A percentile compares a stretch with the other conserved stretches of the same genome.
Conservation (phyloP, 768 basidiomycete genomes). For the Boletus coccyginus region DNA sequence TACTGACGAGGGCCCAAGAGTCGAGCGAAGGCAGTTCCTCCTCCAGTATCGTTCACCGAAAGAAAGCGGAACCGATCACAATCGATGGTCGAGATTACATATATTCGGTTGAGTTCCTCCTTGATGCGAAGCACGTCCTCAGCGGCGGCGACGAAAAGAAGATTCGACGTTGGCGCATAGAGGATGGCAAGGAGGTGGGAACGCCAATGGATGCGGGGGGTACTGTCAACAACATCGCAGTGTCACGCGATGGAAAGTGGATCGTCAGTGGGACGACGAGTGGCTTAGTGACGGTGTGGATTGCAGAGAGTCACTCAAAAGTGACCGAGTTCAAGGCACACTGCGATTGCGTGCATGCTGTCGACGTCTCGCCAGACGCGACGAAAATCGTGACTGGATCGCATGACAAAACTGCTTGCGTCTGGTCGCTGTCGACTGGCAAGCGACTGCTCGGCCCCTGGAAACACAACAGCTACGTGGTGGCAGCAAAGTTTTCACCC, state of each 20-base stretch:
- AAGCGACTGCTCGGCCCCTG: not conserved
- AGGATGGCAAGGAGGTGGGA: too few species aligned
- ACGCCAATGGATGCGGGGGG: too few species aligned
- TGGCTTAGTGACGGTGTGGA: conserved; percentile 4
- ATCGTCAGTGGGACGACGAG: not conserved
- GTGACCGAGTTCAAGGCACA: not conserved
- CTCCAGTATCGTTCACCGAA: too few species aligned
- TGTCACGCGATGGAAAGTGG: conserved; percentile 1
- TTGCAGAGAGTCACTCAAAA: not conserved
- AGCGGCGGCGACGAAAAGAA: too few species aligned
- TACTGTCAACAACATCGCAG: not conserved
- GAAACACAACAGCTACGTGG: not conserved
- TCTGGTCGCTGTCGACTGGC: not conserved
- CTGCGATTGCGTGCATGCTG: not conserved
- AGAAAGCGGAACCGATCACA: not conserved
- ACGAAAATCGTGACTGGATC: not conserved
- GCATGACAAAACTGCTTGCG: not conserved
- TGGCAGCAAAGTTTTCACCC: not conserved
- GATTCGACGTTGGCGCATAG: too few species aligned
- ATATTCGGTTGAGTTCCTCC: too few species aligned
- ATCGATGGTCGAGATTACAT: too few species aligned
- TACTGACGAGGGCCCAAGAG: not conserved
- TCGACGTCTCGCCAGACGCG: conserved; percentile 6
- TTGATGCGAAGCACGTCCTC: too few species aligned
- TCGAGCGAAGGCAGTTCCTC: not conserved